These are phyloP conservation scores for Erodium maritimum DNA, from an alignment of 345 rosid genomes.

Conservation along the genomic window DNA sequence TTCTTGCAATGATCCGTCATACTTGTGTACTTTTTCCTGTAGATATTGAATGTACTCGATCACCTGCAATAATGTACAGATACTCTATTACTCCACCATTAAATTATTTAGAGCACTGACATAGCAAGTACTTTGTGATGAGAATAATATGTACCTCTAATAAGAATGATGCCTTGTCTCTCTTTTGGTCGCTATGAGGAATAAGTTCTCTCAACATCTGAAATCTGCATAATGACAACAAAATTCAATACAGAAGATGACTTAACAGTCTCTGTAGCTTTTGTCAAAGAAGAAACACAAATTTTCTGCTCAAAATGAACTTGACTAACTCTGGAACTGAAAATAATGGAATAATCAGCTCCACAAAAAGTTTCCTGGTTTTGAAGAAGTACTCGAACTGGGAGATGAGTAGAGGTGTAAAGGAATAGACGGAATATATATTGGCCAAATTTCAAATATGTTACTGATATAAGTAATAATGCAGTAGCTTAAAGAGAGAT, in stretches of 20 bases:
- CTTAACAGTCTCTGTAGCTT: background rate
- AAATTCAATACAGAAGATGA: background rate
- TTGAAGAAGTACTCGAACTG: too few relatives aligned
- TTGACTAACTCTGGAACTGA: background rate
- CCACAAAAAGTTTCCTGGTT: too few relatives aligned
- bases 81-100: background rate
- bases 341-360: slow-evolving; percentile 49
- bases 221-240: slow-evolving; percentile 40
- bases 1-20: slow-evolving; percentile 56
- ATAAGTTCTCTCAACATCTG: slow-evolving; percentile 78
- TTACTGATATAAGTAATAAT: too few relatives aligned
- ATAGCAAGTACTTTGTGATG: background rate
- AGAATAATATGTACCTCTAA: slow-evolving; percentile 50
- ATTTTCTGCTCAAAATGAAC: too few relatives aligned
- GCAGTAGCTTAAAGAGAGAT: slow-evolving; percentile 1
- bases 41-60: slow-evolving; percentile 85
- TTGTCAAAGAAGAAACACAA: background rate
- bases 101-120: background rate
- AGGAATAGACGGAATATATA: too few relatives aligned
- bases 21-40: slow-evolving; percentile 67
- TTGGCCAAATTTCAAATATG: too few relatives aligned
- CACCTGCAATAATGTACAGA: slow-evolving; percentile 39
- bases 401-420: slow-evolving; percentile 4
- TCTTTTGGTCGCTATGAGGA: slow-evolving; percentile 86
- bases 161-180: slow-evolving; percentile 92